These are phyloP conservation scores for Halophytophthora polymorphica DNA, from an alignment of 352 stramenopile species.

Conservation along the genomic window DNA sequence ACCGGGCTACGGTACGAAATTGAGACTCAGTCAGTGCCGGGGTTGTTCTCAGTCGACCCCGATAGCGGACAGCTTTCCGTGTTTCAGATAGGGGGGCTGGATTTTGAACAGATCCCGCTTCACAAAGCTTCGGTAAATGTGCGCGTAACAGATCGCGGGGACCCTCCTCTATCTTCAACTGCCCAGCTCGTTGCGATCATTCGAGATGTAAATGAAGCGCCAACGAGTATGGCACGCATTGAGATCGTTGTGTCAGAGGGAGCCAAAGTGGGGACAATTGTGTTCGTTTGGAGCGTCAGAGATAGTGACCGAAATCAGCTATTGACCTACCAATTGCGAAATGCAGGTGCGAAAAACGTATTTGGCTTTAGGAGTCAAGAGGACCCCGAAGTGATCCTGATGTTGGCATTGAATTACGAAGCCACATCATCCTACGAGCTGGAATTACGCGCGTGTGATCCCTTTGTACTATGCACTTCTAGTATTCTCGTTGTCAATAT, in stretches of 20 bases:
- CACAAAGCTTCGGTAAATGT: slow-evolving; percentile 50
- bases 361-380: slow-evolving; percentile 10
- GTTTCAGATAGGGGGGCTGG: slow-evolving; percentile 8
- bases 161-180: slow-evolving; percentile 25
- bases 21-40: slow-evolving; percentile 30
- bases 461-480: slow-evolving; percentile 14
- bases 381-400: slow-evolving; percentile 10
- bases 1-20: slow-evolving; percentile 37
- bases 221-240: slow-evolving; percentile 9
- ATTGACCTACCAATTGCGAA: slow-evolving; percentile 16
- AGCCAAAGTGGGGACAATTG: slow-evolving; percentile 1
- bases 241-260: slow-evolving; percentile 13
- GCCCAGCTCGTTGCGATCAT: slow-evolving; percentile 18
- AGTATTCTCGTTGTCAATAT: slow-evolving; percentile 11
- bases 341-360: not conserved
- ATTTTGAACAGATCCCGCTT: slow-evolving; percentile 38
- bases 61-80: slow-evolving; percentile 9
- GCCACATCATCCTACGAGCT: slow-evolving; percentile 5
- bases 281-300: slow-evolving; percentile 12
- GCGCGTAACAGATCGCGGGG: slow-evolving; percentile 42
- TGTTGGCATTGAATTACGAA: slow-evolving; percentile 15
- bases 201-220: slow-evolving; percentile 21
- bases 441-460: slow-evolving; percentile 18
- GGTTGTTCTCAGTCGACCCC: slow-evolving; percentile 25
- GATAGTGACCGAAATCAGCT: slow-evolving; percentile 17